Conservation (phyloP, 1,284 basidiomycete genomes). For the Afroboletus lepidellus region DNA sequence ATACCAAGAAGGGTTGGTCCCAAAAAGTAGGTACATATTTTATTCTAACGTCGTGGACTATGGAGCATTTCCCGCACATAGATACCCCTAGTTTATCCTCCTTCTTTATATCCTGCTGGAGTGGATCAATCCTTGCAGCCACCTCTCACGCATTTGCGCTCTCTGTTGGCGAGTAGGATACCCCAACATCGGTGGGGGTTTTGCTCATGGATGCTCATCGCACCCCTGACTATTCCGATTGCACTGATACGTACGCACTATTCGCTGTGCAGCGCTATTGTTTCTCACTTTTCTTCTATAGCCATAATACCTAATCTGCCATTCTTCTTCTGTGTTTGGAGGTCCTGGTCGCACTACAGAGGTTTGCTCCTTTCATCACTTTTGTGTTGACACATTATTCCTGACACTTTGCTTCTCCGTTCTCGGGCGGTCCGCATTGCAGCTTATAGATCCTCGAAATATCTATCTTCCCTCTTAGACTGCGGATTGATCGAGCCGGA, state of each 20-base stretch:
- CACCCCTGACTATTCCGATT: slow-evolving; percentile 72
- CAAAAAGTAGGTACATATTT: slow-evolving; percentile 6
- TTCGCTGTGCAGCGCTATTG: not conserved
- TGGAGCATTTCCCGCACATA: slow-evolving; percentile 25
- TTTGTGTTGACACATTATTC: slow-evolving; percentile 3
- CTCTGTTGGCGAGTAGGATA: slow-evolving; percentile 51
- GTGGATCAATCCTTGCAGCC: slow-evolving; percentile 17
- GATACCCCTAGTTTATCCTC: slow-evolving; percentile 70
- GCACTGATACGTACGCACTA: slow-evolving; percentile 65
- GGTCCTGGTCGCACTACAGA: slow-evolving; percentile 79
- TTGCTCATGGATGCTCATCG: slow-evolving; percentile 57
- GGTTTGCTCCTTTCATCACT: slow-evolving; percentile 42
- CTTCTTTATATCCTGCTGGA: slow-evolving; percentile 43
- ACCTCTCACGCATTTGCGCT: slow-evolving; percentile 53
- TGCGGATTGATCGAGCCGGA: slow-evolving; percentile 54
- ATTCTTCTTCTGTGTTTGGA: slow-evolving; percentile 82
- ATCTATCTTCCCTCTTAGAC: slow-evolving; percentile 59
- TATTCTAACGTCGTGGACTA: not conserved
- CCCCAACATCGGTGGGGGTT: slow-evolving; percentile 67
- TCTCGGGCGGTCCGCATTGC: not conserved
- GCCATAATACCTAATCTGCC: slow-evolving; percentile 80
- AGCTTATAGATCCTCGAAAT: slow-evolving; percentile 75
- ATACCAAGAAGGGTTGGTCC: slow-evolving; percentile 11
- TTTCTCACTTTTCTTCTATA: slow-evolving; percentile 27
- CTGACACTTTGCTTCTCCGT: not conserved